phyloP scores from a whole-genome alignment of 2,329 filamentous ascomycete genomes.

The Cladosporium austrohemisphaericum region DNA sequence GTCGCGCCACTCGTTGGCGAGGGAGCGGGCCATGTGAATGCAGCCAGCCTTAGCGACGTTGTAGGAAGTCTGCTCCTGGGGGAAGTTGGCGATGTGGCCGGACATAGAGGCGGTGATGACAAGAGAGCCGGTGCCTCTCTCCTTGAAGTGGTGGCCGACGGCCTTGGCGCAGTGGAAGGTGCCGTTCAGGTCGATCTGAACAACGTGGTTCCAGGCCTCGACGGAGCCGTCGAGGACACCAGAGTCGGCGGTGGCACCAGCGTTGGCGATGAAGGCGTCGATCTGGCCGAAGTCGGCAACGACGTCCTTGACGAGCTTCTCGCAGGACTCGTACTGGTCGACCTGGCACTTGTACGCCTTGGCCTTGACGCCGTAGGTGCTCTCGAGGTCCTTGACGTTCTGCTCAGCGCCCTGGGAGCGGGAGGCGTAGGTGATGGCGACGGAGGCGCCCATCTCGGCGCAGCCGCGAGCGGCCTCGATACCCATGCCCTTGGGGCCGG shows the following conservation, averaged over 20 bases:
- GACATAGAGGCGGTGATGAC: conserved; percentile 72
- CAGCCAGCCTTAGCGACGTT: conserved; percentile 65
- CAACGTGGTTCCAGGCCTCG: conserved; percentile 70
- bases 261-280: conserved; percentile 66
- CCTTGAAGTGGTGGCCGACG: conserved; percentile 73
- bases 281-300: conserved; percentile 68
- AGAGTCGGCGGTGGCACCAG: conserved; percentile 65
- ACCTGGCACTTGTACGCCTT: conserved; percentile 66
- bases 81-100: conserved; percentile 79
- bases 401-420: conserved; percentile 60
- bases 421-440: conserved; percentile 65
- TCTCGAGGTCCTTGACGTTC: conserved; percentile 59
- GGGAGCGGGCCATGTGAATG: conserved; percentile 60
- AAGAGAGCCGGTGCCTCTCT: conserved; percentile 60
- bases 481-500: conserved; percentile 64
- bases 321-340: conserved; percentile 53
- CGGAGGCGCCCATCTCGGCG: conserved; percentile 61
- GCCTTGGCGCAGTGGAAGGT: conserved; percentile 82
- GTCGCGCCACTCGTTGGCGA: conserved; percentile 67
- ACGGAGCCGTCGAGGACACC: conserved; percentile 67
- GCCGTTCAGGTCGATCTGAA: conserved; percentile 83
- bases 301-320: conserved; percentile 56
- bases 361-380: conserved; percentile 61
- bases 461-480: conserved; percentile 63
- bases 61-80: conserved; percentile 65